Percentiles rank a stretch among this genome's conserved stretches.
Evolutionary conservation across 225 moss, liverwort and hornwort species (phyloP).

Genomic region (Sphagnum contortum): DNA sequence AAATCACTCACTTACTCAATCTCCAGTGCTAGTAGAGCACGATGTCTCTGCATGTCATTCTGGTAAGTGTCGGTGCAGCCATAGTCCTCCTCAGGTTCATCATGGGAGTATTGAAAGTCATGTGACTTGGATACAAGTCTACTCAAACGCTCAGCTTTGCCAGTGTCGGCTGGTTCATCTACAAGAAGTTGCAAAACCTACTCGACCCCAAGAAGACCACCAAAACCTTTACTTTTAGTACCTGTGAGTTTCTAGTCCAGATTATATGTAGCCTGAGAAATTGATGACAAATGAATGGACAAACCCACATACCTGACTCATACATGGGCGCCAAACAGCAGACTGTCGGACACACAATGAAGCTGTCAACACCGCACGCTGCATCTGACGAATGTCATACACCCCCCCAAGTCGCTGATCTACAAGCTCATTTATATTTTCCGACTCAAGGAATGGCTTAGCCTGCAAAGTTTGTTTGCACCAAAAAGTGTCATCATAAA

Average conservation of each 20-base stretch:
- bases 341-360: constrained; percentile 45
- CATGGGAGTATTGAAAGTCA: constrained; percentile 29
- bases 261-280: too few species aligned
- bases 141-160: constrained; percentile 38
- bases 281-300: too few species aligned
- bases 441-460: constrained; percentile 31
- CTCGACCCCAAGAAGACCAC: neutral
- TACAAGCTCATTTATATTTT: constrained; percentile 30
- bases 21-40: constrained; percentile 49
- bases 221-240: neutral
- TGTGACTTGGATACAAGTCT: constrained; percentile 37
- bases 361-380: constrained; percentile 41
- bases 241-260: neutral
- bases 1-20: neutral
- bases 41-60: constrained; percentile 60
- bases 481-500: too few species aligned
- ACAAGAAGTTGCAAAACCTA: constrained; percentile 46
- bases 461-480: constrained; percentile 16
- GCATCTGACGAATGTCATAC: constrained; percentile 43
- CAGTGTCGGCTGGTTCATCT: constrained; percentile 23
- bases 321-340: constrained; percentile 49
- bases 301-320: constrained; percentile 31
- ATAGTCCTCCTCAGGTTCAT: constrained; percentile 41
- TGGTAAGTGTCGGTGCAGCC: constrained; percentile 46
- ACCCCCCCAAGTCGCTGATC: constrained; percentile 34